Evolutionary conservation across 805 yeast species (phyloP).

Genomic region (Huiozyma naganishii): DNA sequence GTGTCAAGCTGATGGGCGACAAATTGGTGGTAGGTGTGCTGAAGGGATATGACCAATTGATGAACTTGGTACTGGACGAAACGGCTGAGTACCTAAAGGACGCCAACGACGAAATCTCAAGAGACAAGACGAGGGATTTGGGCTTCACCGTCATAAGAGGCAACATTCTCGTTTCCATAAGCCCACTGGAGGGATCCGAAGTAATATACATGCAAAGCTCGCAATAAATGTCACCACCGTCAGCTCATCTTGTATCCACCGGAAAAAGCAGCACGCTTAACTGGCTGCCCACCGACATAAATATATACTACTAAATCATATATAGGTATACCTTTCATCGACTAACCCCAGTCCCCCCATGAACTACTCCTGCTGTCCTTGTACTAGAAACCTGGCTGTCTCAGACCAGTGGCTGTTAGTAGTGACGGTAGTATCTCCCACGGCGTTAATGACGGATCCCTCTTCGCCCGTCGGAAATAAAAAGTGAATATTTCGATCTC

Average conservation of each 20-base stretch:
- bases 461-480: too few species aligned
- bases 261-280: too few species aligned
- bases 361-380: too few species aligned
- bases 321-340: not conserved
- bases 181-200: constrained; percentile 27
- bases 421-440: too few species aligned
- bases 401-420: too few species aligned
- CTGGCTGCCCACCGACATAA: too few species aligned
- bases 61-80: constrained; percentile 68
- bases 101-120: constrained; percentile 58
- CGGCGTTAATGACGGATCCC: too few species aligned
- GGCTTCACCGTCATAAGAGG: constrained; percentile 84
- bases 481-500: too few species aligned
- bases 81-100: constrained; percentile 51
- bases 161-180: constrained; percentile 46
- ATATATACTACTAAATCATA: not conserved
- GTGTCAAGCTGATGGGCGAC: constrained; percentile 78
- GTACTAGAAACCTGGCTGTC: too few species aligned
- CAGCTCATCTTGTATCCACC: too few species aligned
- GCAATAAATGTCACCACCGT: not conserved
- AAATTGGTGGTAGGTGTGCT: constrained; percentile 71
- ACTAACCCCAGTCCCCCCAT: not conserved
- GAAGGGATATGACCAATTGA: constrained; percentile 74
- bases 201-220: constrained; percentile 19
- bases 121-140: constrained; percentile 50